Percentiles rank a stretch among this genome's conserved stretches.
Conservation (phyloP, 148 eudicot species). For the Polygonum aviculare region DNA sequence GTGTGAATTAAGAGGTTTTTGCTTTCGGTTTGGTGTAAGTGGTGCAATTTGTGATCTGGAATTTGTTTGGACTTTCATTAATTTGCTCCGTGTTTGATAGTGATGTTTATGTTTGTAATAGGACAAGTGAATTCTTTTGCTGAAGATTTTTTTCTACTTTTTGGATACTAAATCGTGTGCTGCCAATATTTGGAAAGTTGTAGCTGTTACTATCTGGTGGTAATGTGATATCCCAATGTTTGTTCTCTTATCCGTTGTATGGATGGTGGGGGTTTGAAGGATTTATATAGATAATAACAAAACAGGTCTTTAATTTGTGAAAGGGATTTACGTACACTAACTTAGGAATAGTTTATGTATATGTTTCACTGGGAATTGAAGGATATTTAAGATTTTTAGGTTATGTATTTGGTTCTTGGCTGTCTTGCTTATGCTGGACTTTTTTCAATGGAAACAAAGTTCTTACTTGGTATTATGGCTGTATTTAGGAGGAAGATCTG, state of each 20-base stretch:
- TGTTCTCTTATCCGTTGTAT: neutral
- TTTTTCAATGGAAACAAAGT: neutral
- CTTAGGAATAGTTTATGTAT: neutral
- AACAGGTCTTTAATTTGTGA: neutral
- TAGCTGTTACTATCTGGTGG: neutral
- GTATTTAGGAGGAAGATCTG: slow-evolving; percentile 67
- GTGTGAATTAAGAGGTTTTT: neutral
- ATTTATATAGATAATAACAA: neutral
- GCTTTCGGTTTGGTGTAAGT: neutral
- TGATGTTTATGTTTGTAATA: neutral
- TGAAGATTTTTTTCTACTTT: neutral
- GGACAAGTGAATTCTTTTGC: neutral
- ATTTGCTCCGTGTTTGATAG: neutral
- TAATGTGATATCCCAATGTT: neutral
- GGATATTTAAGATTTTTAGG: neutral
- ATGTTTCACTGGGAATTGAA: neutral
- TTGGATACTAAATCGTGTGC: neutral
- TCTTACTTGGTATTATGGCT: neutral
- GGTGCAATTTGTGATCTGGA: neutral
- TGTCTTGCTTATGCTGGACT: neutral
- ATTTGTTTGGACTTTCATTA: neutral
- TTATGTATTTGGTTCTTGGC: neutral
- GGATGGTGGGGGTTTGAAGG: neutral
- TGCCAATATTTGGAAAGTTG: neutral
- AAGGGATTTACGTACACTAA: neutral